Base-by-base conservation (phyloP, 208 protist species). In the Trypanosoma scelopori region DNA sequence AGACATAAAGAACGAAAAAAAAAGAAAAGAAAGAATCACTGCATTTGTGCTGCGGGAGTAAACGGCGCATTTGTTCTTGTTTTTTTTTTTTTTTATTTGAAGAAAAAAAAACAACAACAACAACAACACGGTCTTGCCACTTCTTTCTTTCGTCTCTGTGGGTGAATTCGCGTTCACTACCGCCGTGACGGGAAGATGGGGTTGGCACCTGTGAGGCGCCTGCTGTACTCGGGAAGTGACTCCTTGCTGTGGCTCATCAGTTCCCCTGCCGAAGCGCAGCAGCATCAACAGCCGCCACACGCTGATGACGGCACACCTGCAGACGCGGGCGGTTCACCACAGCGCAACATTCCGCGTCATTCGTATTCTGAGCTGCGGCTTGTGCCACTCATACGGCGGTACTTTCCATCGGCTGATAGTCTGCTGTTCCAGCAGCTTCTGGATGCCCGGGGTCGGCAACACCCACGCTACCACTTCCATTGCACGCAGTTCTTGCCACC, bases 401-500 rank as follows among this genome's bases (percentile, higher is more conserved):
- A 82, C 53, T 87, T 87, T 55, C 74, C 71, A 2, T 81, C 77
- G 12, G 43, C 63, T 0, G 61, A 75, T 30, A 70, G 56, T 47
- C 23, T 77, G n/a, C 69, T 87, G 20, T 87, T 84, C 47, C 62
- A 63, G 50, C 82, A 87, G 75, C 70, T 87, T 11, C 71, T 74
- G 60, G 52, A 65, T 27, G 68, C 82, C 0, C 70, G 78, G 3
- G 43, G 50, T 30, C 66, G 60, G 1, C 77, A 87, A 59, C 78
- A 87, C 59, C 69, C 71, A 1, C 77, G 81, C 30, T 87, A 87
- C 32, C 81, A 87, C 64, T 87, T 87, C 65, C 62, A 81, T 23
- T 55, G 70, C 11, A 69, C 47, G 18, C 61, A 83, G 51, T 72
- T 58, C 52, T 77, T 70, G 61, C 79, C 81, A 50, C 77, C 81